Base-by-base conservation (phyloP, 1,139 yeast genomes). In the Starmera stellimalicola region DNA sequence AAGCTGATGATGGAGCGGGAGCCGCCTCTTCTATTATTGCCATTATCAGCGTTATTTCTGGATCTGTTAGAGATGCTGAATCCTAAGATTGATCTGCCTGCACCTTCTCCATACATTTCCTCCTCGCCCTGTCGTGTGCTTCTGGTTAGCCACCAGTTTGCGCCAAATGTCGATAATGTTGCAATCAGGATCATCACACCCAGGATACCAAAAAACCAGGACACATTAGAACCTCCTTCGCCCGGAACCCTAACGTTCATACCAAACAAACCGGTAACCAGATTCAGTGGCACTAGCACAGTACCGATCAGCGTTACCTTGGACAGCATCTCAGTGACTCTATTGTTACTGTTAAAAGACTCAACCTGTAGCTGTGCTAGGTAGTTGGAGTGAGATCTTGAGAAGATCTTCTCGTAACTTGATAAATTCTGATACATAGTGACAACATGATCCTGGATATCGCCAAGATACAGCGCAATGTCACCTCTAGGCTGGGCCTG, bases 181-280 rank as follows among this genome's bases (percentile, higher is more conserved):
- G 60, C 63, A 24, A 65, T 35, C 5, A 57, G 43, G n/a, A 70
- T 41, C 37, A 75, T 58, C 26, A 71, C 58, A 6, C 78, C 79
- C 22, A 79, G 50, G 38, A 80, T 76, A 33, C 83, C 82, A 47
- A 77, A 75, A 55, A 76, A 79, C 82, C 87, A 78, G 4, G 61
- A 68, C 22, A 68, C 55, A 34, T 55, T 62, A 1, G 45, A 51
- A 0, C 49, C 66, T 7, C 52, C 64, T 45, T 71, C 60, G 11
- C 95, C 95, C 0, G 97, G 97, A 16, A 88, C 87, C 15, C 51
- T 58, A 14, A 91, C 97, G 57, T 91, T 91, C 98, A 91, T 91
- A 48, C 98, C 97, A 58, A 88, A 91, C 41, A 88, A 56, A 55
- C 97, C 96, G 2, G 97, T 87, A 25, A 91, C 70, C 43, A 91